A percentile compares a stretch with the other conserved stretches of the same genome.
These are phyloP conservation scores for Friedmanniomyces simplex DNA, from an alignment of 495 filamentous ascomycete genomes.

Conservation along the genomic window DNA sequence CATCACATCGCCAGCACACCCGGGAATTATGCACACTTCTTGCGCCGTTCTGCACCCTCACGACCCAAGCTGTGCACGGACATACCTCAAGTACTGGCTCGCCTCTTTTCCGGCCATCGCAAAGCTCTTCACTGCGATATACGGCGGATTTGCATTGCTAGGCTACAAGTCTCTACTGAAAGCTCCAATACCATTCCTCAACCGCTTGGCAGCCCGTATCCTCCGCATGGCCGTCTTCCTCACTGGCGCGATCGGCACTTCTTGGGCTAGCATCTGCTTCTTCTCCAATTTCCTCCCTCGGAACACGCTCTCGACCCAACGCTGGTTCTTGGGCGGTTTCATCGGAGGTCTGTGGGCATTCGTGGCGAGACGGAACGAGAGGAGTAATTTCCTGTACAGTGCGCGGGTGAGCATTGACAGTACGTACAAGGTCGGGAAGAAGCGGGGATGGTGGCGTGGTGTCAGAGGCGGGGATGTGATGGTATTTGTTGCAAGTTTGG, in stretches of 20 bases:
- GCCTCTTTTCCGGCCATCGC: constrained; percentile 68
- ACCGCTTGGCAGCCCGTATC: constrained; percentile 48
- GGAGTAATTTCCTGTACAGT: constrained; percentile 58
- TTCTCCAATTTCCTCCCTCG: constrained; percentile 70
- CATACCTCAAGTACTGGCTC: constrained; percentile 73
- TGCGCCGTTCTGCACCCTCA: constrained; percentile 87
- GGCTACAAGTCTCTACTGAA: constrained; percentile 54
- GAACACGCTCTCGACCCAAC: constrained; percentile 60
- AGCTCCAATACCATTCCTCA: constrained; percentile 54
- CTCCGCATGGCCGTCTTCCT: constrained; percentile 63
- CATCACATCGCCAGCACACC: constrained; percentile 73
- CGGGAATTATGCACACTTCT: constrained; percentile 66
- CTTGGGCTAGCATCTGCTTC: constrained; percentile 81
- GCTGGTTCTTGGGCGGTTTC: constrained; percentile 82
- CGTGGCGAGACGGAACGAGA: constrained; percentile 51
- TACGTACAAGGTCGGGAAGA: constrained; percentile 82
- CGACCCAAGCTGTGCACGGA: constrained; percentile 78
- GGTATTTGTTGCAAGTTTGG: constrained; percentile 67
- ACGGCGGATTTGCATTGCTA: constrained; percentile 57
- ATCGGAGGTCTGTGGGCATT: constrained; percentile 75
- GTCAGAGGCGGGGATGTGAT: constrained; percentile 71
- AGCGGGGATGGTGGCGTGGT: constrained; percentile 72
- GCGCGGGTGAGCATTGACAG: constrained; percentile 65
- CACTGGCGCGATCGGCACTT: constrained; percentile 64
- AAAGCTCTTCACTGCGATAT: constrained; percentile 62